Percentiles rank a stretch among this genome's conserved stretches.
Conservation (phyloP, 805 yeast genomes). For the Nakazawaea siamensis region DNA sequence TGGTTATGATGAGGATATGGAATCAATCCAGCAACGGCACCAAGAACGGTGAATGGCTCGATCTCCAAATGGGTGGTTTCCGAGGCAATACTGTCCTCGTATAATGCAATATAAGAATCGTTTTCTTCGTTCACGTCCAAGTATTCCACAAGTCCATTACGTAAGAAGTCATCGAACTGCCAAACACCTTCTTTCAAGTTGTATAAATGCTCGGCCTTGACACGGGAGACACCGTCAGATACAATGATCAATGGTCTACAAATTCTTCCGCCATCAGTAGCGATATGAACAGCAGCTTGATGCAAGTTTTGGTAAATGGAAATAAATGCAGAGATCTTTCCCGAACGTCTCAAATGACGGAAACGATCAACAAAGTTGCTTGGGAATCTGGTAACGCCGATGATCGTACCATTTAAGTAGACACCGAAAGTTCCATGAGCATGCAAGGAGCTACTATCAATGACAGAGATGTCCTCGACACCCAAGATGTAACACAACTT, state of each 20-base stretch:
- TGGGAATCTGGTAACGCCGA: conserved; percentile 87
- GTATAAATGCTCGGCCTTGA: conserved; percentile 60
- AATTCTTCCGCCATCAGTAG: conserved; percentile 98
- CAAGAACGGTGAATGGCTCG: conserved; percentile 88
- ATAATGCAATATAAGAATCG: conserved; percentile 85
- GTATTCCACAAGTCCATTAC: conserved; percentile 85
- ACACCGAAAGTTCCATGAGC: conserved; percentile 74
- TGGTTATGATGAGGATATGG: conserved; percentile 92
- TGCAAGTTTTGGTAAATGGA: conserved; percentile 86
- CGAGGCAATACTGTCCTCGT: conserved; percentile 55
- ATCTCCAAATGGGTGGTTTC: conserved; percentile 85
- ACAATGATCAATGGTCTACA: conserved; percentile 95
- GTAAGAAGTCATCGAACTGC: conserved; percentile 87
- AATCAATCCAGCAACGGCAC: conserved; percentile 89
- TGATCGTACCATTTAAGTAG: conserved; percentile 86
- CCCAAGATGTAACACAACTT: conserved; percentile 76
- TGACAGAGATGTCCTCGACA: conserved; percentile 74
- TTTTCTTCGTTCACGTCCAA: conserved; percentile 96
- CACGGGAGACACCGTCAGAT: conserved; percentile 60
- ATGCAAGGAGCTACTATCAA: conserved; percentile 81
- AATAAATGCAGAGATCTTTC: conserved; percentile 82
- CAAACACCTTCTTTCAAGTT: conserved; percentile 59
- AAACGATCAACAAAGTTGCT: conserved; percentile 72
- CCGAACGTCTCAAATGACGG: conserved; percentile 73
- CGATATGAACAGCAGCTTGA: conserved; percentile 91